These are phyloP conservation scores for Lactarius akahatsu DNA, from an alignment of 768 basidiomycete species.

Conservation along the genomic window DNA sequence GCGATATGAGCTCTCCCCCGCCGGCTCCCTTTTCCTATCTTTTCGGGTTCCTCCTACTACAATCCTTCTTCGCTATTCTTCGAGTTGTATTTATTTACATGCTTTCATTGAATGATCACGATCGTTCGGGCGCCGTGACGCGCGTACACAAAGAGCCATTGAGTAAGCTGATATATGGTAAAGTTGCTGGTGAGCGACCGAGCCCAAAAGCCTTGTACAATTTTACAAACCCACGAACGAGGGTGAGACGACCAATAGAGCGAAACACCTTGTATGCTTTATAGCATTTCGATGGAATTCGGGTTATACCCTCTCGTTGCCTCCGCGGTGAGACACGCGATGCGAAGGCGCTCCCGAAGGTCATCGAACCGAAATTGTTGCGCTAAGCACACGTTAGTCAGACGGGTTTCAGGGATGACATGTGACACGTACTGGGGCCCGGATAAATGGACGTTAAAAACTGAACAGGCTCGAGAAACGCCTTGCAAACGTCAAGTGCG, in stretches of 20 bases:
- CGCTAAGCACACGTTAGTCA: background rate
- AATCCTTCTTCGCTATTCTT: conserved; percentile 5
- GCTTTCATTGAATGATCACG: conserved; percentile 18
- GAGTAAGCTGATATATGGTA: background rate
- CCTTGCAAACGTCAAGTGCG: conserved; percentile 59
- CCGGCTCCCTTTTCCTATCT: conserved; percentile 21
- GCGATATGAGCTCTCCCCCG: conserved; percentile 59
- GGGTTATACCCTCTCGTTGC: conserved; percentile 10
- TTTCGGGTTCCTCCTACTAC: conserved; percentile 21
- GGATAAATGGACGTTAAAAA: conserved; percentile 22
- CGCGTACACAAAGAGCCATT: background rate
- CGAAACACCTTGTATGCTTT: background rate
- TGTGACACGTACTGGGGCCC: conserved; percentile 17
- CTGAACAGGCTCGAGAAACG: conserved; percentile 47
- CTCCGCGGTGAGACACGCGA: conserved; percentile 7
- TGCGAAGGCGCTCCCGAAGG: conserved; percentile 15
- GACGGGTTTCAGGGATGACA: background rate
- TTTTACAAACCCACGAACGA: background rate
- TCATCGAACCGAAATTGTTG: conserved; percentile 11
- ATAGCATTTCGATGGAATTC: conserved; percentile 11
- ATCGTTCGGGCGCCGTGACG: conserved; percentile 4
- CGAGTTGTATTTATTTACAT: conserved; percentile 22
- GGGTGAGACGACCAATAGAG: background rate
- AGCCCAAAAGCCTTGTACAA: background rate
- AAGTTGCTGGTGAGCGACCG: background rate